Conservation (phyloP, 208 protist species). For the Crithidia sp. region DNA sequence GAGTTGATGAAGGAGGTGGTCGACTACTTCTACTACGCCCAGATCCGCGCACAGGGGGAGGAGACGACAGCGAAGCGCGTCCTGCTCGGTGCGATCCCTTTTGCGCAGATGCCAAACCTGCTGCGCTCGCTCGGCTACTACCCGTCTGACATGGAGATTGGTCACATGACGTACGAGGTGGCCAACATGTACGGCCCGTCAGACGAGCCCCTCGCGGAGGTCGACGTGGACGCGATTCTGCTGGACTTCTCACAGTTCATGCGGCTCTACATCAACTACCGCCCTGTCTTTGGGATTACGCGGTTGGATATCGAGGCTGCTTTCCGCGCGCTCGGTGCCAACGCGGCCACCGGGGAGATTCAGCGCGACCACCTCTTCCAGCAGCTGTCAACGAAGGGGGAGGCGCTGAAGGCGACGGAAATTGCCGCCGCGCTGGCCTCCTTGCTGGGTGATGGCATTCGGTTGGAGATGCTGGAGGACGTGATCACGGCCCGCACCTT, state of each 20-base stretch:
- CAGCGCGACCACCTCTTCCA: conserved; percentile 78
- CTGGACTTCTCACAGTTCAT: conserved; percentile 93
- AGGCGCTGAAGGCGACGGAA: conserved; percentile 76
- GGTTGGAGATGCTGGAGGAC: conserved; percentile 88
- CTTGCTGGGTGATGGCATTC: conserved; percentile 88
- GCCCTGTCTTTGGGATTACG: conserved; percentile 92
- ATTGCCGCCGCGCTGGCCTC: conserved; percentile 78
- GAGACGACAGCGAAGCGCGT: conserved; percentile 92
- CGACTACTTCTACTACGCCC: conserved; percentile 97
- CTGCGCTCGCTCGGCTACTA: conserved; percentile 96
- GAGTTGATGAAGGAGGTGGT: conserved; percentile 94
- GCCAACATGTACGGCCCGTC: conserved; percentile 77
- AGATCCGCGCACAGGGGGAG: conserved; percentile 94
- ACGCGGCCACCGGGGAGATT: conserved; percentile 71
- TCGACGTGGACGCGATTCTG: conserved; percentile 79
- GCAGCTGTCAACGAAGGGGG: conserved; percentile 70
- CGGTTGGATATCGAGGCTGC: conserved; percentile 89
- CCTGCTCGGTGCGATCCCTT: conserved; percentile 90
- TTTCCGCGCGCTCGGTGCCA: conserved; percentile 85
- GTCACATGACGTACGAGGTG: conserved; percentile 93
- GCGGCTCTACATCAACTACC: conserved; percentile 95
- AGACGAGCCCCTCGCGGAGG: conserved; percentile 62
- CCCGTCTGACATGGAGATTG: conserved; percentile 93
- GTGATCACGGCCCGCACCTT: conserved; percentile 87
- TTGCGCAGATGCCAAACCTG: conserved; percentile 94